Evolutionary conservation across 108 stramenopile genomes (phyloP).

Genomic region (Skeletonema grethae): DNA sequence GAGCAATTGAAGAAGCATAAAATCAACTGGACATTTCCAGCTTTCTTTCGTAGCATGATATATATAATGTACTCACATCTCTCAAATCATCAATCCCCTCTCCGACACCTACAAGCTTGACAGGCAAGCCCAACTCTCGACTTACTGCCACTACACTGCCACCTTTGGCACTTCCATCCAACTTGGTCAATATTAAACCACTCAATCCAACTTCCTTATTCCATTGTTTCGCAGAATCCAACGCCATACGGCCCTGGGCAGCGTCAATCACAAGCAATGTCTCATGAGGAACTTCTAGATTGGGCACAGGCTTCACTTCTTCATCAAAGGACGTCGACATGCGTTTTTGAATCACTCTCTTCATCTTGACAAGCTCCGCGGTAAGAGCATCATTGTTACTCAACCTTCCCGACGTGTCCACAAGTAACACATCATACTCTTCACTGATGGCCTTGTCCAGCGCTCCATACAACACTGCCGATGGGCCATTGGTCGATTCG

Average conservation of each 20-base stretch:
- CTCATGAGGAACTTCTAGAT: slow-evolving; percentile 86
- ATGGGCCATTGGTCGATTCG: slow-evolving; percentile 60
- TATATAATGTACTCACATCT: slow-evolving; percentile 64
- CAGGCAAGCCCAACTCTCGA: slow-evolving; percentile 89
- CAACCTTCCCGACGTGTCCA: slow-evolving; percentile 92
- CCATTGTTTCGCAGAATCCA: slow-evolving; percentile 92
- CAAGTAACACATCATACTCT: slow-evolving; percentile 87
- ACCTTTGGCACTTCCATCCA: slow-evolving; percentile 93
- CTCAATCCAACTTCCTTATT: slow-evolving; percentile 88
- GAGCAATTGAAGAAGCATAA: neutral
- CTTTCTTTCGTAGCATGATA: neutral
- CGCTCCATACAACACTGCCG: slow-evolving; percentile 75
- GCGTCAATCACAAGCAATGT: slow-evolving; percentile 93
- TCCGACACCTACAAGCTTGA: slow-evolving; percentile 96
- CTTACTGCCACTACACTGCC: slow-evolving; percentile 92
- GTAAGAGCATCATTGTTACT: slow-evolving; percentile 91
- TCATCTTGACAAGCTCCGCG: slow-evolving; percentile 89
- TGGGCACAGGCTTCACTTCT: slow-evolving; percentile 52
- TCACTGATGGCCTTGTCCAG: slow-evolving; percentile 77
- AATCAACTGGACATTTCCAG: neutral
- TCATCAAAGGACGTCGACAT: slow-evolving; percentile 59
- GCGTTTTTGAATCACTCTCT: slow-evolving; percentile 81
- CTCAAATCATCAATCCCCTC: slow-evolving; percentile 87
- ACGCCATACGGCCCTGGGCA: slow-evolving; percentile 92
- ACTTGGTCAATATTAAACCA: slow-evolving; percentile 91